A percentile compares a stretch with the other conserved stretches of the same genome.
Conservation (phyloP, 139 green algal genomes). For the Pseudopediastrum boryanum region DNA sequence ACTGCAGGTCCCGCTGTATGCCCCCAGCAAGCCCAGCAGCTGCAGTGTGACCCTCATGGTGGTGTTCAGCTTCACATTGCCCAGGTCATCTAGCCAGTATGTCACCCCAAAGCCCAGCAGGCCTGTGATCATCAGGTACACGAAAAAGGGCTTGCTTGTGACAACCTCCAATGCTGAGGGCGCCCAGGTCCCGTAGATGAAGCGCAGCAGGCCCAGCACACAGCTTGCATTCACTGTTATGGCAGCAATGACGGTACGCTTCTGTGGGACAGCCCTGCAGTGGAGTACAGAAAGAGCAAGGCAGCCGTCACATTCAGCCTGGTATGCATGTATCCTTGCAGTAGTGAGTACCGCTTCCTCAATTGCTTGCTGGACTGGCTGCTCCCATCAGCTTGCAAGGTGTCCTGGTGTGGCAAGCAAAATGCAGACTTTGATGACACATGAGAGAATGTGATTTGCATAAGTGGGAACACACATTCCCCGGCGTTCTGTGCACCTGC, state of each 20-base stretch:
- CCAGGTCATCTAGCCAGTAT: constrained; percentile 68
- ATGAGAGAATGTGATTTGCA: neutral
- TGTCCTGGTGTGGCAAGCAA: neutral
- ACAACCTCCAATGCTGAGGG: constrained; percentile 14
- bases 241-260: constrained; percentile 13
- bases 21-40: constrained; percentile 48
- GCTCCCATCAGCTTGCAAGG: neutral
- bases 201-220: constrained; percentile 9
- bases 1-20: constrained; percentile 2
- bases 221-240: constrained; percentile 12
- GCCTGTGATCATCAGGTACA: constrained; percentile 50
- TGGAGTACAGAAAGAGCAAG: too few species aligned
- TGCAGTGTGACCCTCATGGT: constrained; percentile 62
- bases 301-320: neutral
- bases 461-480: too few species aligned
- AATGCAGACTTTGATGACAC: neutral
- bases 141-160: constrained; percentile 17
- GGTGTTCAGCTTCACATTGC: constrained; percentile 60
- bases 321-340: neutral
- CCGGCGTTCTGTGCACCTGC: too few species aligned
- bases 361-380: too few species aligned
- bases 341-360: too few species aligned
- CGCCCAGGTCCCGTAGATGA: constrained; percentile 27
- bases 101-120: constrained; percentile 60
- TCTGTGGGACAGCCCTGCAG: constrained; percentile 25